Evolutionary conservation across 2,329 filamentous ascomycete genomes (phyloP).

Genomic region (Curvularia sp.): DNA sequence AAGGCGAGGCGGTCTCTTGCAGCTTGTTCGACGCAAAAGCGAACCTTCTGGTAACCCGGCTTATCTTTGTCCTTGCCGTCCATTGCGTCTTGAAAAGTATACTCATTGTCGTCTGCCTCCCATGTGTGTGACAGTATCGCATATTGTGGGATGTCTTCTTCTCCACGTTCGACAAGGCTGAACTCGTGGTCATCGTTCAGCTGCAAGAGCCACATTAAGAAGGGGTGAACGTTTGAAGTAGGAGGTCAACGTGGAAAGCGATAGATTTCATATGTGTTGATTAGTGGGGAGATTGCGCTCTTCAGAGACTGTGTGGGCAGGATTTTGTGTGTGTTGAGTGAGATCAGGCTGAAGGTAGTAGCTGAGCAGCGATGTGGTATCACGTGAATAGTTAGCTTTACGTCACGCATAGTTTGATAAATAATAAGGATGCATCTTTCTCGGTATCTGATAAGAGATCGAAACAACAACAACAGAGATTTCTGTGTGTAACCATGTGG

Average conservation of each 20-base stretch:
- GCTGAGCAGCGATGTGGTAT: not conserved
- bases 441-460: not conserved
- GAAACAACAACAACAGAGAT: too few species aligned
- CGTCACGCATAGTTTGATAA: too few species aligned
- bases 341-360: not conserved
- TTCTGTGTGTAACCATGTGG: too few species aligned
- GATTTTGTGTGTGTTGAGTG: not conserved
- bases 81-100: not conserved
- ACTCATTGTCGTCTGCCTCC: not conserved
- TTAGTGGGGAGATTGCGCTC: not conserved
- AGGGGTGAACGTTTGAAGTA: not conserved
- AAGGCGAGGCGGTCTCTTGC: not conserved
- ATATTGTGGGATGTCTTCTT: not conserved
- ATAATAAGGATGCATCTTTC: too few species aligned
- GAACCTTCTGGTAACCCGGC: not conserved
- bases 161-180: slow-evolving; percentile 4
- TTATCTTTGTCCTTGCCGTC: not conserved
- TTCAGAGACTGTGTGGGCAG: not conserved
- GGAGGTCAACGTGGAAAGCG: not conserved
- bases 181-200: slow-evolving; percentile 1
- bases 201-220: slow-evolving; percentile 10
- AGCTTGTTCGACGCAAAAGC: not conserved
- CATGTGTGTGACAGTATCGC: not conserved
- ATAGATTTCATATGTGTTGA: rapidly evolving
- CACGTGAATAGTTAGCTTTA: not conserved